Evolutionary conservation across 805 yeast species (phyloP).

Genomic region (Yamadazyma nakazawae): DNA sequence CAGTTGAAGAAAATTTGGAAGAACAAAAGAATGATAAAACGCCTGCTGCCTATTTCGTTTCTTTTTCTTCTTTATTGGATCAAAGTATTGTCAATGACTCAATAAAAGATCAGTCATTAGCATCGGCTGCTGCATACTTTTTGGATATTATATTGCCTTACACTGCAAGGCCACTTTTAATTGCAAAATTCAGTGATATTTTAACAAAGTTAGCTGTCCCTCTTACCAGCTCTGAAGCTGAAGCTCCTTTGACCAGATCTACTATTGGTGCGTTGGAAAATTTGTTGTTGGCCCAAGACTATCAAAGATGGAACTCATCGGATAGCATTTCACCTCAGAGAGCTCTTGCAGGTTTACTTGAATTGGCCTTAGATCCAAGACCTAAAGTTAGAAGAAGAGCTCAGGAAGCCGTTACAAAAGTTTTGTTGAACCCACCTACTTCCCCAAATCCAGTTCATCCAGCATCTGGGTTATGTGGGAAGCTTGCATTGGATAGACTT

Average conservation of each 20-base stretch:
- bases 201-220: slow-evolving; percentile 79
- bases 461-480: slow-evolving; percentile 68
- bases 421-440: slow-evolving; percentile 66
- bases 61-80: slow-evolving; percentile 77
- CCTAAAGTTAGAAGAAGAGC: slow-evolving; percentile 97
- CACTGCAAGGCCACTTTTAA: slow-evolving; percentile 65
- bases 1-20: slow-evolving; percentile 84
- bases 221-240: slow-evolving; percentile 62
- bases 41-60: slow-evolving; percentile 81
- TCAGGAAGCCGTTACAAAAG: slow-evolving; percentile 72
- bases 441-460: slow-evolving; percentile 79
- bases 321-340: slow-evolving; percentile 70
- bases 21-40: slow-evolving; percentile 60
- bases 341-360: slow-evolving; percentile 75
- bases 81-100: slow-evolving; percentile 55
- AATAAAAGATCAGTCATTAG: slow-evolving; percentile 60
- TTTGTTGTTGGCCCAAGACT: slow-evolving; percentile 75
- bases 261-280: slow-evolving; percentile 84
- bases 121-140: slow-evolving; percentile 74
- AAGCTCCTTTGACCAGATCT: slow-evolving; percentile 79
- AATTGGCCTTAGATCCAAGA: slow-evolving; percentile 78
- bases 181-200: slow-evolving; percentile 72
- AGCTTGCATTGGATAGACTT: slow-evolving; percentile 58
- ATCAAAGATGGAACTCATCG: slow-evolving; percentile 65
- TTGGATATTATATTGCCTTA: slow-evolving; percentile 76